Conservation (phyloP, 2,329 filamentous ascomycete species). For the Trichoderma sp. region DNA sequence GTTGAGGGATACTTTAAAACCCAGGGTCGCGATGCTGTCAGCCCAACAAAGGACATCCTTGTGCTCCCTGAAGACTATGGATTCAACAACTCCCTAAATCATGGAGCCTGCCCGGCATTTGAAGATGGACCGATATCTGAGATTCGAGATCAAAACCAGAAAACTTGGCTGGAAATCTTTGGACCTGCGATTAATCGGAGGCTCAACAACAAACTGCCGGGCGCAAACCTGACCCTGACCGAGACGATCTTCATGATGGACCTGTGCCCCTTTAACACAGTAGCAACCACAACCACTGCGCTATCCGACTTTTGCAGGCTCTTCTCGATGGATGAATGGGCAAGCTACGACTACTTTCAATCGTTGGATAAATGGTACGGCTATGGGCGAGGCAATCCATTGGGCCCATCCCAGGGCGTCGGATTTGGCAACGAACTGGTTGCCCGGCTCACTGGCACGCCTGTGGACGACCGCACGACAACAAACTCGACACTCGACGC, state of each 20-base stretch:
- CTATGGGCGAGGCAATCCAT: slow-evolving; percentile 72
- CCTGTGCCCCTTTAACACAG: slow-evolving; percentile 80
- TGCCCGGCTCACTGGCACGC: slow-evolving; percentile 69
- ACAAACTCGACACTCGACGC: slow-evolving; percentile 78
- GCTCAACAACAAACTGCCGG: slow-evolving; percentile 68
- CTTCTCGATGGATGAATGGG: slow-evolving; percentile 75
- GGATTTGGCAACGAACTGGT: slow-evolving; percentile 88
- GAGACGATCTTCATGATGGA: slow-evolving; percentile 81
- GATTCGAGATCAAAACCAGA: slow-evolving; percentile 54
- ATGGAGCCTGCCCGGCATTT: slow-evolving; percentile 71
- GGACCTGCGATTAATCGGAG: slow-evolving; percentile 66
- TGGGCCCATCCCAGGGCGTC: slow-evolving; percentile 83
- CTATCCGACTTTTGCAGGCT: slow-evolving; percentile 74
- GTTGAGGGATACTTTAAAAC: slow-evolving; percentile 67
- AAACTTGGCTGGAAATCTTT: slow-evolving; percentile 64
- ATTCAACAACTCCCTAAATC: slow-evolving; percentile 80
- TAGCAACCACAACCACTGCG: slow-evolving; percentile 55
- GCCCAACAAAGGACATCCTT: slow-evolving; percentile 59
- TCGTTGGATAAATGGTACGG: slow-evolving; percentile 83
- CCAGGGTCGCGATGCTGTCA: slow-evolving; percentile 42
- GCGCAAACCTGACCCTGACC: slow-evolving; percentile 62
- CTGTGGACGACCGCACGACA: slow-evolving; percentile 71
- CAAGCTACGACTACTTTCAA: slow-evolving; percentile 77
- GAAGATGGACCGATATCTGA: slow-evolving; percentile 58
- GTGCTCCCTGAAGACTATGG: slow-evolving; percentile 66